Conservation (phyloP, 306 rosid genomes). For the Trifolium dubium region DNA sequence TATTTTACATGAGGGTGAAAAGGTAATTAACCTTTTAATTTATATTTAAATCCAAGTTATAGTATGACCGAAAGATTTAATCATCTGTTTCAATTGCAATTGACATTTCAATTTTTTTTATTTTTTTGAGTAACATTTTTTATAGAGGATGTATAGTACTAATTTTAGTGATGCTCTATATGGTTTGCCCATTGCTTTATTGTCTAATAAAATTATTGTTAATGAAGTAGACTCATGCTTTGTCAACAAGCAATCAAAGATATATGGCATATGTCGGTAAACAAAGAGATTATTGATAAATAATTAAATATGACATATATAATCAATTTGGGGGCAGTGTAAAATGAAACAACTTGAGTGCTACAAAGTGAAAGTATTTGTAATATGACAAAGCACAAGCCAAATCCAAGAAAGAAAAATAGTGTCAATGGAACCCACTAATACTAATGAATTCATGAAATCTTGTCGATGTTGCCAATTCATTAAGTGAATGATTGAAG, state of each 20-base stretch:
- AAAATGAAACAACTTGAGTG: slow-evolving; percentile 26
- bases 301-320: background rate
- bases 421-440: slow-evolving; percentile 57
- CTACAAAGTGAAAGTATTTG: slow-evolving; percentile 39
- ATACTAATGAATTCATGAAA: slow-evolving; percentile 51
- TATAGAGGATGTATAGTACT: background rate
- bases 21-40: no score
- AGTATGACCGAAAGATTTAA: no score
- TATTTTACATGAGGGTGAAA: no score
- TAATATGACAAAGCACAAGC: slow-evolving; percentile 42
- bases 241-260: slow-evolving; percentile 48
- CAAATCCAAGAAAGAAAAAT: slow-evolving; percentile 46
- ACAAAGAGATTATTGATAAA: slow-evolving; percentile 25
- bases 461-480: slow-evolving; percentile 87
- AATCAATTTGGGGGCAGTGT: slow-evolving; percentile 35
- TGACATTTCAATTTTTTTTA: no score
- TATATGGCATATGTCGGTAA: slow-evolving; percentile 43
- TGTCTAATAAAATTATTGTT: slow-evolving; percentile 9
- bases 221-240: slow-evolving; percentile 23
- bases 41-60: no score
- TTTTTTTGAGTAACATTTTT: background rate
- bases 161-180: background rate
- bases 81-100: no score
- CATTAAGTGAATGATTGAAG: slow-evolving; percentile 76
- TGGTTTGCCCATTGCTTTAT: background rate